phyloP scores from a whole-genome alignment of 108 stramenopile genomes.

The Pseudonitzschia delicatissima region DNA sequence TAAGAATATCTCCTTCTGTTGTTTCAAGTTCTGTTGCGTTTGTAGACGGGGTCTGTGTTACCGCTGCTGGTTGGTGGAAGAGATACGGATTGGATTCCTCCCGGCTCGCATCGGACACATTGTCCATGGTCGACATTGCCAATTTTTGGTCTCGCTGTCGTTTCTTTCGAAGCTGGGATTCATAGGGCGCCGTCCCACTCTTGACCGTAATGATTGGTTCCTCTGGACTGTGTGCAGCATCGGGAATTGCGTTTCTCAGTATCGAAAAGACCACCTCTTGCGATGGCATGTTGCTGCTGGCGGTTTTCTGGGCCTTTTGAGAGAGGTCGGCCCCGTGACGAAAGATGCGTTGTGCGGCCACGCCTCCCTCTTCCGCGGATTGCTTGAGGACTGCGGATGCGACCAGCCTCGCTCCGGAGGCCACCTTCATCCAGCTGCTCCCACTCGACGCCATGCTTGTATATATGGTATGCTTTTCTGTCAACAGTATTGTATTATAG shows the following conservation, averaged over 20 bases:
- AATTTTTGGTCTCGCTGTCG: not conserved
- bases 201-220: not conserved
- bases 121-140: not conserved
- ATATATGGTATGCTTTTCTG: too few relatives aligned
- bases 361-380: slow-evolving; percentile 20
- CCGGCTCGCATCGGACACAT: not conserved
- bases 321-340: slow-evolving; percentile 32
- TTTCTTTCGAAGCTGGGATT: slow-evolving; percentile 30
- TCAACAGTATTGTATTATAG: too few relatives aligned
- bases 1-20: not conserved
- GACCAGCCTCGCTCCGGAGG: slow-evolving; percentile 32
- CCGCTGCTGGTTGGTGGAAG: slow-evolving; percentile 12
- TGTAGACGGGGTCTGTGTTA: not conserved
- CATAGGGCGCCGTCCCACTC: slow-evolving; percentile 23
- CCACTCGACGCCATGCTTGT: slow-evolving; percentile 1
- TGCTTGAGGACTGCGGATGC: slow-evolving; percentile 22
- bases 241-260: not conserved
- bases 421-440: slow-evolving; percentile 23
- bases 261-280: not conserved
- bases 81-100: slow-evolving; percentile 25
- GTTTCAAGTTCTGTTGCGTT: not conserved
- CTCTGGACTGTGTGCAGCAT: not conserved
- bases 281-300: not conserved
- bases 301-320: slow-evolving; percentile 14
- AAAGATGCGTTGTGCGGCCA: slow-evolving; percentile 22